Base-by-base conservation (phyloP, 371 early-diverging fungal genomes). In the Mortierella sp. region DNA sequence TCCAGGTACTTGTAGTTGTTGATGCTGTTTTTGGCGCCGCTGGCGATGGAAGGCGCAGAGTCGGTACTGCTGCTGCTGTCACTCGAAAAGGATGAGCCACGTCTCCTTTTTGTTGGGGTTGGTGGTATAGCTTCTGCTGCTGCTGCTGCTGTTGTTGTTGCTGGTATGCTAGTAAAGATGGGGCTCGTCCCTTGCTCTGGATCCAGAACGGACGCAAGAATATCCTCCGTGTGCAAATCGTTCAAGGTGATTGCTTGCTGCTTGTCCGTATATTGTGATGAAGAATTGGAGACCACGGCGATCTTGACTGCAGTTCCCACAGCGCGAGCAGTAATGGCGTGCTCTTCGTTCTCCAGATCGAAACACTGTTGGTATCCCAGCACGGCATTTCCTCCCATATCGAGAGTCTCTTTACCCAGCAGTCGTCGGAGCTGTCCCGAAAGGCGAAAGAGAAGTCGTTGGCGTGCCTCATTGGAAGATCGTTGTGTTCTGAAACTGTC, bases 371-470 rank as follows among this genome's bases (percentile, higher is more conserved):
- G 88, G 78, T 90, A 96, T 26, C 94, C 95, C 26, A 95, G 72
- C 0, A 95, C 91, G 44, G 94, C 95, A 77, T 95, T 95, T 8
- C 93, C 96, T 68, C 92, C 92, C 87, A 94, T 76, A 65, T 95
- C 94, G 26, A 93, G 76, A 13, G 92, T 95, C 76, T 94, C 94
- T 73, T 92, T 91, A 26, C 95, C 96, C 47, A 95, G 85, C 73
- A 92, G 82, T 14, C 95, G 88, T 24, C 94, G 89, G 5, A 95
- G 78, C 72, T 91, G 89, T 21, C 94, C 93, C 3, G 91, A 87
- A 19, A 96, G 88, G 45, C 92, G 90, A 81, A 89, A 94, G 78
- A 96, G 88, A 58, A 93, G 83, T 6, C 91, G 88, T 42, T 93
- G 93, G 2, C 95, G 89, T 2, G 94, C 91, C 74, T 95, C 95